Base-by-base conservation (phyloP, 331 rosid genomes). In the Acacia pycnantha region DNA sequence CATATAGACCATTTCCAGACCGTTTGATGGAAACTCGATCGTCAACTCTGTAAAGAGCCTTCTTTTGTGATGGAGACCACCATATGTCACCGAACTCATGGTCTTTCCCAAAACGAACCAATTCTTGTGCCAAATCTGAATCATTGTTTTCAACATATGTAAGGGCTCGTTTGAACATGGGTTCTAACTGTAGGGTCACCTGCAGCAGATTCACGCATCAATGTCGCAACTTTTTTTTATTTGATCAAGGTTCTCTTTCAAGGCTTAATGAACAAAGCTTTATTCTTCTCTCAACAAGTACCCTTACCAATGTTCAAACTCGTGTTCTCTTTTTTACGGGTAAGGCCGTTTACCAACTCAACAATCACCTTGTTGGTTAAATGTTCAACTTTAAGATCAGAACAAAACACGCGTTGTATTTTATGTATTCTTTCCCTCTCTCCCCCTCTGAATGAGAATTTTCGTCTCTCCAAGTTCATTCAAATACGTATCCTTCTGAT, bases 11-110 rank as follows among this genome's bases (percentile, higher is more conserved):
- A 53, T 88, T 66, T 31, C 88, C 92, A 37, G 85, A 29, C 1
- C 70, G 68, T 56, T 81, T 79, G 4, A 71, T 40, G 15, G 80
- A 12, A 80, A 89, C 85, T 13, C 92, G 86, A 24, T 79, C 79
- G 47, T 85, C 90, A 1, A 76, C 48, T 19, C 88, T 87, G 41
- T 85, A 89, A 22, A 89, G 24, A 0, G 79, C 88, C 61, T 80
- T 80, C 4, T 46, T 85, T 31, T 89, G 85, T 16, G 86, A 79
- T 0, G 92, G 92, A 26, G 70, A 66, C 90, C 90, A 89, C 5
- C 8, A 27, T 3, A 89, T 29, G 40, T 89, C 90, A 13, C 85
- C 92, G 58, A 87, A 89, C 82, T 87, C 92, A 10, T 89, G 86
- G 6, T 80, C 53, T 22, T 73, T 48, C 0, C 89, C 92, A 51